Evolutionary conservation across 164 flowering plant species (phyloP).

Genomic region (Umbilicus rupestris): DNA sequence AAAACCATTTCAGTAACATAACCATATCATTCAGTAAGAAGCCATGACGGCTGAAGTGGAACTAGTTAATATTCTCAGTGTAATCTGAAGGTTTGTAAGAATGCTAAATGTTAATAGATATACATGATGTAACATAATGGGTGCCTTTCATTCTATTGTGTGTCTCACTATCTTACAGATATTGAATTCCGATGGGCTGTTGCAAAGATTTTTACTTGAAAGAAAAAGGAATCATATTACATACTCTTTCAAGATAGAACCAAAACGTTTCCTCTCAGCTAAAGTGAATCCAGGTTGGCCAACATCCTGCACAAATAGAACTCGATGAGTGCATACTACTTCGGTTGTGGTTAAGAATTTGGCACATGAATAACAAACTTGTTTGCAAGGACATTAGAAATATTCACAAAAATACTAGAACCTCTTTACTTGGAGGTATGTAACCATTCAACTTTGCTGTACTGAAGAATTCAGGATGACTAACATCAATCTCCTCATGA

Average conservation of each 20-base stretch:
- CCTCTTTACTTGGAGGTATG: slow-evolving; percentile 93
- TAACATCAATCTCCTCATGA: slow-evolving; percentile 94
- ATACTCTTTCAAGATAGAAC: slow-evolving; percentile 62
- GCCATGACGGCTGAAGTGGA: neutral
- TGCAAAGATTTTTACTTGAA: neutral
- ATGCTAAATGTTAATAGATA: no score
- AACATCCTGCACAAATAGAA: slow-evolving; percentile 54
- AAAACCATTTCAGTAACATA: neutral
- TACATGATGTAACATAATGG: no score
- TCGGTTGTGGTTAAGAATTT: neutral
- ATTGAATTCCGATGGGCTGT: neutral
- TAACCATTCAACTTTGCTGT: slow-evolving; percentile 81
- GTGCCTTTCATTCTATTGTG: neutral
- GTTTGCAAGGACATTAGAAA: neutral
- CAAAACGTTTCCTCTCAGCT: slow-evolving; percentile 79
- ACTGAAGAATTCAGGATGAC: slow-evolving; percentile 90
- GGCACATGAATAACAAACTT: neutral
- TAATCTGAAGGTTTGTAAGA: no score
- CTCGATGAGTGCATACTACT: slow-evolving; percentile 7
- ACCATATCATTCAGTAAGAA: neutral
- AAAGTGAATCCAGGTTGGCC: slow-evolving; percentile 97
- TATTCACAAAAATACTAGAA: slow-evolving; percentile 9
- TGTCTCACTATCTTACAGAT: neutral
- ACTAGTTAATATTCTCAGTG: neutral
- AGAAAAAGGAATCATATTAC: slow-evolving; percentile 15